Base-by-base conservation (phyloP, 257 asterid genomes). In the Anisodus tanguticus region DNA sequence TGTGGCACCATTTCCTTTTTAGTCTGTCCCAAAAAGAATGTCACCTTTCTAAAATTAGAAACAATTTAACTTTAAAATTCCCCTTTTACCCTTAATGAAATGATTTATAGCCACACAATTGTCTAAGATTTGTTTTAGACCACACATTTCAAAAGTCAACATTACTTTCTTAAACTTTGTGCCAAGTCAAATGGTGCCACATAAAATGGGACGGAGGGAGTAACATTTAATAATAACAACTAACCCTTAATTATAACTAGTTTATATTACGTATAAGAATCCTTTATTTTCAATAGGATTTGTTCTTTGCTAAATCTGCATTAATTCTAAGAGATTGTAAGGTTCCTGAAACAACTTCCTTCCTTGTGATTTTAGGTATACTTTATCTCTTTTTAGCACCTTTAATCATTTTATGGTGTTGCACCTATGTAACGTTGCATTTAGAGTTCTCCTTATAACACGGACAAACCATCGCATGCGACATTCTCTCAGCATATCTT, bases 401-500 rank as follows among this genome's bases (percentile, higher is more conserved):
- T 76, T 51, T 51, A 76, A 12, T 76, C n/a, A 5, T 3, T 22
- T 51, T 51, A 26, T 22, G 37, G 22, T 22, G 47, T 22, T 76
- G 60, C 81, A 51, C 47, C 13, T 76, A 51, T 13, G 22, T 51
- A 26, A 16, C 62, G 9, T 22, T 26, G 39, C 63, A 76, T 76
- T 76, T 51, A 51, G 13, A 76, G 9, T 49, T 76, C n/a, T 3
- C 22, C 81, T 76, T 26, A 22, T 22, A 51, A 12, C 81, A 26
- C 51, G n/a, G 63, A 76, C 45, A 51, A 26, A 76, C 41, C 45
- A 76, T 22, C 19, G 11, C 13, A 51, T 3, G 22, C 22, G 9
- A 72, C 80, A n/a, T 76, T 76, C 37, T 76, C 63, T 22, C 63
- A 22, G 62, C 81, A 76, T 39, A 49, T 76, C 41, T 22, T 76